A percentile compares a stretch with the other conserved stretches of the same genome.
These are phyloP conservation scores for Polysphondylium violaceum DNA, from an alignment of 78 protist genomes.

Conservation along the genomic window DNA sequence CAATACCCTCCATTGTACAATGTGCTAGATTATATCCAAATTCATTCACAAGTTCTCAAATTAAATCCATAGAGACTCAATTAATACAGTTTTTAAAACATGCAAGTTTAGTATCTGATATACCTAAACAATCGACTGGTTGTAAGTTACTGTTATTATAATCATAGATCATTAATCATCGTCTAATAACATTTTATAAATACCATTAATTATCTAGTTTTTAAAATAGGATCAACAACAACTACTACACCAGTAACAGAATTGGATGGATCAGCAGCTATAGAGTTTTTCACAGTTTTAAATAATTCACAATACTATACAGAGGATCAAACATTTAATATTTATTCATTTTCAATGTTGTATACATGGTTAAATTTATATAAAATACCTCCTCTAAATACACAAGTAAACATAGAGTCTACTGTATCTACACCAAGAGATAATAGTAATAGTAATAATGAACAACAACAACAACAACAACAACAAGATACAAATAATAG, in stretches of 20 bases:
- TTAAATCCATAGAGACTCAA: constrained; percentile 67
- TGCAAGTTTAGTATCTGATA: constrained; percentile 64
- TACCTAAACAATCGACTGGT: constrained; percentile 36
- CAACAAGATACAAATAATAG: background rate
- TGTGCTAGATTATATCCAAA: constrained; percentile 29
- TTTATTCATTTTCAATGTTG: constrained; percentile 64
- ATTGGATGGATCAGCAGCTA: constrained; percentile 70
- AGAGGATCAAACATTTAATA: constrained; percentile 74
- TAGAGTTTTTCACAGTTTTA: constrained; percentile 73
- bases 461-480: background rate
- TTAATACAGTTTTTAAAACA: constrained; percentile 51
- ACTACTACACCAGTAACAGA: constrained; percentile 70
- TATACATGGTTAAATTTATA: constrained; percentile 70
- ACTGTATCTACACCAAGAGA: constrained; percentile 6
- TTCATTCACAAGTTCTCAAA: constrained; percentile 11
- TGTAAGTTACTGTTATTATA: constrained; percentile 11
- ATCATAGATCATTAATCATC: background rate
- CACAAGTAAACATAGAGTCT: background rate
- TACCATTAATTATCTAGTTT: background rate
- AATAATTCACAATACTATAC: constrained; percentile 56
- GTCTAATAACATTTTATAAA: background rate
- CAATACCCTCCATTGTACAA: constrained; percentile 44
- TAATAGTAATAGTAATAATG: background rate
- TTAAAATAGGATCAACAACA: constrained; percentile 9
- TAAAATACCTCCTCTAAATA: background rate